These are phyloP conservation scores for Lipomyces orientalis DNA, from an alignment of 805 yeast species.

Conservation along the genomic window DNA sequence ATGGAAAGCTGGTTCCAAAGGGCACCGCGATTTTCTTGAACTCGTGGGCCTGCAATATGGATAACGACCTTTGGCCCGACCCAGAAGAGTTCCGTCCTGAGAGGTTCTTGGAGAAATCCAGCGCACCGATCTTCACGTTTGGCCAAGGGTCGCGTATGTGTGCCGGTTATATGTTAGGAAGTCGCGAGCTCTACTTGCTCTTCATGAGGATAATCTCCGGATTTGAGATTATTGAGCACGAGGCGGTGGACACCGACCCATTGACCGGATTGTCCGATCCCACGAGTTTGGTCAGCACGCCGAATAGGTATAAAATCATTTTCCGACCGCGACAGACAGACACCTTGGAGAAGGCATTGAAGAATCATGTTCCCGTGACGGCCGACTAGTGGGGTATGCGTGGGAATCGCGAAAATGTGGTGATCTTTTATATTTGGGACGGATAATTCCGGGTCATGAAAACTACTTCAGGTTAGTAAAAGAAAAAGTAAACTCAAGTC, in stretches of 20 bases:
- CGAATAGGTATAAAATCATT: slow-evolving; percentile 36
- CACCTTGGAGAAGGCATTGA: slow-evolving; percentile 26
- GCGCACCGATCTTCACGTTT: slow-evolving; percentile 43
- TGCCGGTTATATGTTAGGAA: slow-evolving; percentile 68
- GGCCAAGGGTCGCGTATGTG: slow-evolving; percentile 80
- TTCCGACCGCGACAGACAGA: slow-evolving; percentile 38
- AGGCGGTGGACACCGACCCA: slow-evolving; percentile 37
- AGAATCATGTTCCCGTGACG: slow-evolving; percentile 11
- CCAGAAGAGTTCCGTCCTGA: slow-evolving; percentile 45
- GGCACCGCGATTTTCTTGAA: slow-evolving; percentile 67
- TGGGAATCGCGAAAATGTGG: not conserved
- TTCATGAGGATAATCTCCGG: slow-evolving; percentile 58
- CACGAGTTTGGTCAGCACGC: slow-evolving; percentile 39
- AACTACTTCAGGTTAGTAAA: no score
- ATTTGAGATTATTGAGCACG: slow-evolving; percentile 52
- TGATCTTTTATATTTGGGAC: no score
- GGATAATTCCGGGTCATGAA: no score
- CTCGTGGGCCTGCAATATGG: slow-evolving; percentile 73
- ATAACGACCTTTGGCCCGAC: slow-evolving; percentile 44
- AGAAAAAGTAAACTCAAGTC: no score
- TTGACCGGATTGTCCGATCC: slow-evolving; percentile 38
- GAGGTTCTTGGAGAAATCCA: slow-evolving; percentile 40
- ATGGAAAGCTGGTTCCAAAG: slow-evolving; percentile 53
- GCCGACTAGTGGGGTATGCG: not conserved
- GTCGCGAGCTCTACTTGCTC: slow-evolving; percentile 66